A percentile compares a stretch with the other conserved stretches of the same genome.
These are phyloP conservation scores for Solanum pinnatisectum DNA, from an alignment of 257 asterid species.

Conservation along the genomic window DNA sequence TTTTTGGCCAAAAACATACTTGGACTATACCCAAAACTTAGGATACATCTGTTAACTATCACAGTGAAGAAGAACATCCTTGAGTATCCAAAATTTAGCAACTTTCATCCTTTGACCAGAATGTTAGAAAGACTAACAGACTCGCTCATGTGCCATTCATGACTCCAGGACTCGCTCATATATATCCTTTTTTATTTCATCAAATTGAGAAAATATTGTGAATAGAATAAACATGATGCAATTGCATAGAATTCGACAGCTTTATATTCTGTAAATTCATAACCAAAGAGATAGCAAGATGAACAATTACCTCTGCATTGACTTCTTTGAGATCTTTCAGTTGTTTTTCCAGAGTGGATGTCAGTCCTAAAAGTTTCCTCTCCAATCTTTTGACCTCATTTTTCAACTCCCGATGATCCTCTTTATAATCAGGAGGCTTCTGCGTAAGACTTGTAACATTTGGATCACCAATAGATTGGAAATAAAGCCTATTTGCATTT, in stretches of 20 bases:
- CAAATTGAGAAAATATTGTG: neutral
- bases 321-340: conserved; percentile 42
- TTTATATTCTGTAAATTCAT: neutral
- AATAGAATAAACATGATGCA: neutral
- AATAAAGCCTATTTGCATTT: conserved; percentile 66
- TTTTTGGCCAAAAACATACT: neutral
- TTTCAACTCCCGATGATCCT: conserved; percentile 40
- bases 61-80: neutral
- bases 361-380: conserved; percentile 54
- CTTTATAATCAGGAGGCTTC: conserved; percentile 26
- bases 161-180: neutral
- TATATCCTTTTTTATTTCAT: neutral
- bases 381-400: conserved; percentile 62
- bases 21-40: neutral
- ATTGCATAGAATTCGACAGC: neutral
- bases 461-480: conserved; percentile 75
- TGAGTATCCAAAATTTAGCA: neutral
- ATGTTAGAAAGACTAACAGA: neutral
- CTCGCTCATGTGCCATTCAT: neutral
- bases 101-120: neutral
- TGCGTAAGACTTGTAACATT: conserved; percentile 40
- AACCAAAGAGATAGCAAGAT: neutral
- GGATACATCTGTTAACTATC: neutral
- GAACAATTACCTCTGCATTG: conserved; percentile 42
- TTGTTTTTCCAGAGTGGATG: conserved; percentile 58